These are phyloP conservation scores for Fusarium aywerte DNA, from an alignment of 2,329 filamentous ascomycete species.

Conservation along the genomic window DNA sequence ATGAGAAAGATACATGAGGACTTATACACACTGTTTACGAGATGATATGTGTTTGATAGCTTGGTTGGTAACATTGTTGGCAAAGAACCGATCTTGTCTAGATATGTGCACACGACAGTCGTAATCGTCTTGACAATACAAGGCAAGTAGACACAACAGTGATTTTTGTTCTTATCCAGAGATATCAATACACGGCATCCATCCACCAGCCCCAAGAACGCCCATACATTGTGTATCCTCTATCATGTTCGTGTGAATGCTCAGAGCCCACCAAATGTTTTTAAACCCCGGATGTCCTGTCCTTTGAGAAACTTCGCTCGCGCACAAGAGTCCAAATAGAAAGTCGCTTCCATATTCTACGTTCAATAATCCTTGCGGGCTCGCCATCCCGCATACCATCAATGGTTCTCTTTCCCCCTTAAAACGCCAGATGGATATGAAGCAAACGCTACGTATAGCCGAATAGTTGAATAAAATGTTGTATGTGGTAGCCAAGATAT, in stretches of 20 bases:
- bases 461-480: constrained; percentile 22
- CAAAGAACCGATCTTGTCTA: constrained; percentile 7
- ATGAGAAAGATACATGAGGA: background rate
- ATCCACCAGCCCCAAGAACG: constrained; percentile 15
- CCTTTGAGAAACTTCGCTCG: background rate
- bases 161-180: background rate
- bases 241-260: constrained; percentile 25
- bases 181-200: background rate
- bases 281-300: background rate
- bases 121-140: background rate
- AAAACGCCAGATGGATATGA: constrained; percentile 39
- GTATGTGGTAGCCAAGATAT: constrained; percentile 23
- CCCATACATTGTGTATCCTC: constrained; percentile 24
- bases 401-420: constrained; percentile 22
- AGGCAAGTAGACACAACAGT: background rate
- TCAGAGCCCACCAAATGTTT: constrained; percentile 6
- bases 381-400: constrained; percentile 30
- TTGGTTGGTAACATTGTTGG: background rate
- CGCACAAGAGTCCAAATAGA: constrained; percentile 7
- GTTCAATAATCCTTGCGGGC: constrained; percentile 10
- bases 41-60: background rate
- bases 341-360: constrained; percentile 33
- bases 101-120: constrained; percentile 14
- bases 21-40: too few species aligned
- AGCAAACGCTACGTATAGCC: constrained; percentile 28